These are phyloP conservation scores for Fusarium sacchari DNA, from an alignment of 2,329 filamentous ascomycete genomes.

Conservation along the genomic window DNA sequence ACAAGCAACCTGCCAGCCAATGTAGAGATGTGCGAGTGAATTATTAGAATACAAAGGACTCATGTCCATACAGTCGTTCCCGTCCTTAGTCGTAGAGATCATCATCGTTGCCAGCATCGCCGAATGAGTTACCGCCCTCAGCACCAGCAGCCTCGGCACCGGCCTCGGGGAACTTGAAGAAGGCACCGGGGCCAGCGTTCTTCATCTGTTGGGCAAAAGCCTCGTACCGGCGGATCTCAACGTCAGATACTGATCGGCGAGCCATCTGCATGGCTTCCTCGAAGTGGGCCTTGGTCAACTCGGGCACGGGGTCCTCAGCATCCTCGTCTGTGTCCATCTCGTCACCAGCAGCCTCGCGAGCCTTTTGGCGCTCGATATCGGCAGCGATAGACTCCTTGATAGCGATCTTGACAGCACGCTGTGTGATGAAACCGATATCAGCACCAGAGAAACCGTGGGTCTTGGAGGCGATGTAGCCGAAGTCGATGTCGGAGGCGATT, in stretches of 20 bases:
- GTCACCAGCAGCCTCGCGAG: constrained; percentile 85
- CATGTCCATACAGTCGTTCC: constrained; percentile 35
- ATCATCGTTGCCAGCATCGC: constrained; percentile 91
- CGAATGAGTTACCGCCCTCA: constrained; percentile 73
- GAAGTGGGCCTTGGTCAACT: constrained; percentile 96
- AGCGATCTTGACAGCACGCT: constrained; percentile 98
- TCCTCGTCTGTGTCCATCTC: constrained; percentile 78
- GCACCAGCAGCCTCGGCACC: constrained; percentile 70
- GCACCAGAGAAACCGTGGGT: constrained; percentile 99
- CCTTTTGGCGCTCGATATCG: constrained; percentile 91
- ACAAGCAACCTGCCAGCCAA: constrained; percentile 33
- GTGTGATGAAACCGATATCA: constrained; percentile 98
- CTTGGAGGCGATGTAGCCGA: constrained; percentile 92
- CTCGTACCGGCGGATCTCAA: constrained; percentile 98
- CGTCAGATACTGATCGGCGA: constrained; percentile 91
- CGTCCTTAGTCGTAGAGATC: constrained; percentile 88
- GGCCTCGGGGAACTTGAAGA: constrained; percentile 94
- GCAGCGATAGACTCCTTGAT: constrained; percentile 95
- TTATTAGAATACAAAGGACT: constrained; percentile 60
- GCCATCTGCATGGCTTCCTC: constrained; percentile 98
- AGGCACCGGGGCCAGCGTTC: constrained; percentile 92
- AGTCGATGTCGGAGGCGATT: constrained; percentile 85
- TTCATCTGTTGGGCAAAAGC: constrained; percentile 99
- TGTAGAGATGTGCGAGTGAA: constrained; percentile 51
- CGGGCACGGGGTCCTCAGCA: constrained; percentile 90